Evolutionary conservation across 129 eudicot species (phyloP), one percentile per base, ranked within the genome.

Genomic region (Logfia minima): DNA sequence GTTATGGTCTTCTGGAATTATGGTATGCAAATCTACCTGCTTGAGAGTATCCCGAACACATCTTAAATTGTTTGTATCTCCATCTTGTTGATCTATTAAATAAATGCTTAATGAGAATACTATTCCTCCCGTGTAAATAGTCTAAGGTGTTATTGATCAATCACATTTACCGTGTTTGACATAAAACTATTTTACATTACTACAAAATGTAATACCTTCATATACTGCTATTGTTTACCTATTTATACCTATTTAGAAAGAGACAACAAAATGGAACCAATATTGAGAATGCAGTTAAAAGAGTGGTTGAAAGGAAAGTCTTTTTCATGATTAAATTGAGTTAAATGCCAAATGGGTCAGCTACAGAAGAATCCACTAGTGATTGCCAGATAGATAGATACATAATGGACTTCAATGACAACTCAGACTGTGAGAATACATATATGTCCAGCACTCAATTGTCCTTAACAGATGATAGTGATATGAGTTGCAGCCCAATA

Each of bases 331-430:
- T 60, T 74, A 39, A 74, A 39, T 35, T 19, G 63, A 22, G 21
- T 11, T 69, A 70, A 70, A 72, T 72, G 52, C 2, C 48, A 70
- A 70, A 72, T 72, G 52, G 66, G 66, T 56, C 53, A 34, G 68
- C 1, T 21, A 37, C 51, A 19, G 26, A 72, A 72, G 26, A 18
- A 29, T 72, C 77, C 28, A 21, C 31, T 72, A 72, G 76, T 72
- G 48, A 55, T 55, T 72, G 66, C 77, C 77, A 72, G 67, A 56
- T 72, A 55, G 66, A 72, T 72, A 72, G 32, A 56, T 72, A 55
- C 32, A 72, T 56, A 71, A 26, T 71, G 75, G 63, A 41, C 59
- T 24, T 16, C 7, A 19, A 70, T 24, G 32, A 70, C 59, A 41
- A 48, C 72, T 37, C 52, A 68, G 22, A 67, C 22, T 67, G 28